Conservation (phyloP, 805 yeast genomes). For the Wickerhamiella allomyrinae region DNA sequence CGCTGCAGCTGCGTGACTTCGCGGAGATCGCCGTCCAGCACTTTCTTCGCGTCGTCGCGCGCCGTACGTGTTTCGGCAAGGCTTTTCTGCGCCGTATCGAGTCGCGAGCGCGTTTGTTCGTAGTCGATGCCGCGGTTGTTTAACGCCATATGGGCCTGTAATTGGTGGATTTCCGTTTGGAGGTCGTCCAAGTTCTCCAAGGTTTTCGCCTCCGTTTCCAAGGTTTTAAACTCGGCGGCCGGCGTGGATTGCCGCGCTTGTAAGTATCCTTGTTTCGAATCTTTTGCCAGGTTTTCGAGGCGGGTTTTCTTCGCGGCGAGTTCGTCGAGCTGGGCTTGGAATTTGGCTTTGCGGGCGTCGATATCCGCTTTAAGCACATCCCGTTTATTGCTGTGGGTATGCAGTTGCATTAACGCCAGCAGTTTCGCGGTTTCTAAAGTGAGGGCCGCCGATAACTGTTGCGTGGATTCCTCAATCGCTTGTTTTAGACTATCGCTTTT, state of each 20-base stretch:
- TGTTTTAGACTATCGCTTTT: too few species aligned
- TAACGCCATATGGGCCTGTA: conserved; percentile 4
- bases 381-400: too few species aligned
- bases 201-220: conserved; percentile 2
- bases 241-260: background rate
- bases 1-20: conserved; percentile 12
- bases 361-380: background rate
- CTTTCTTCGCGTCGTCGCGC: background rate
- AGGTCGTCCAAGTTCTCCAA: background rate
- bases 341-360: background rate
- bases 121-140: conserved; percentile 6
- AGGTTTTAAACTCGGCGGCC: background rate
- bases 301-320: background rate
- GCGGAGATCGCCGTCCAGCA: background rate
- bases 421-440: too few species aligned
- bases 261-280: background rate
- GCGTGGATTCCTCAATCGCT: too few species aligned
- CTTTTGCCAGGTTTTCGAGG: background rate
- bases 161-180: background rate
- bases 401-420: too few species aligned
- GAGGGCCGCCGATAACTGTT: too few species aligned
- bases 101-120: conserved; percentile 6
- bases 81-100: conserved; percentile 2
- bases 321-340: background rate
- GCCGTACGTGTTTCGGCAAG: conserved; percentile 3